Conservation (phyloP, 345 rosid species). For the Eucalyptus regnans region DNA sequence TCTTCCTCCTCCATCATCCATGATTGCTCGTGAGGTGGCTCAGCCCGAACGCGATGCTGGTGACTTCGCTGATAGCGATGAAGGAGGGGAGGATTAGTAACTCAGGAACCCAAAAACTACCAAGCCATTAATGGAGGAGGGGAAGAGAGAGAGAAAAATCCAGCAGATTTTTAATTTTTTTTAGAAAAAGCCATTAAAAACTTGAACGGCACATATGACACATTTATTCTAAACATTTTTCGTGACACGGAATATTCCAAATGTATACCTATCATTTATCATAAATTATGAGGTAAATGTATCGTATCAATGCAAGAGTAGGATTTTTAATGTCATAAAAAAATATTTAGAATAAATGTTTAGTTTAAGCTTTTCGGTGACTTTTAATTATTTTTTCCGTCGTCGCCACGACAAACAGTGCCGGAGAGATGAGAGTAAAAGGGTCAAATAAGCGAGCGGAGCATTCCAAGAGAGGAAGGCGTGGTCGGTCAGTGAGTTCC, state of each 20-base stretch:
- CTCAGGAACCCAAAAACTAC: no score
- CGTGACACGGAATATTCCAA: no score
- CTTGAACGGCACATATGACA: no score
- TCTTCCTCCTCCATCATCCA: neutral
- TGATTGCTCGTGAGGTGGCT: neutral
- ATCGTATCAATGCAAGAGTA: fast-evolving
- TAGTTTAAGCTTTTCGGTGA: neutral
- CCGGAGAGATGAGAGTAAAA: neutral
- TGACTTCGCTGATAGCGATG: neutral
- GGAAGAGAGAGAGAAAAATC: no score
- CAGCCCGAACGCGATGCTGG: neutral
- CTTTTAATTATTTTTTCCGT: neutral
- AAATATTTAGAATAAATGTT: no score
- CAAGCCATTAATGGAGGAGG: no score
- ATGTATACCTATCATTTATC: no score
- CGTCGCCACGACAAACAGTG: neutral
- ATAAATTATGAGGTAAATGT: no score
- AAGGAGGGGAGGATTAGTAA: neutral
- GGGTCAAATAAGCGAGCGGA: neutral
- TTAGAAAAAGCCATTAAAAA: no score
- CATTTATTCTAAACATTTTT: no score
- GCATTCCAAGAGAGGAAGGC: neutral
- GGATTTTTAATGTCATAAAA: neutral
- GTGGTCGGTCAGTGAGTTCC: no score
- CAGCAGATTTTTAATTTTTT: no score